phyloP scores from a whole-genome alignment of 352 stramenopile genomes.

The Phytophthora pisi region DNA sequence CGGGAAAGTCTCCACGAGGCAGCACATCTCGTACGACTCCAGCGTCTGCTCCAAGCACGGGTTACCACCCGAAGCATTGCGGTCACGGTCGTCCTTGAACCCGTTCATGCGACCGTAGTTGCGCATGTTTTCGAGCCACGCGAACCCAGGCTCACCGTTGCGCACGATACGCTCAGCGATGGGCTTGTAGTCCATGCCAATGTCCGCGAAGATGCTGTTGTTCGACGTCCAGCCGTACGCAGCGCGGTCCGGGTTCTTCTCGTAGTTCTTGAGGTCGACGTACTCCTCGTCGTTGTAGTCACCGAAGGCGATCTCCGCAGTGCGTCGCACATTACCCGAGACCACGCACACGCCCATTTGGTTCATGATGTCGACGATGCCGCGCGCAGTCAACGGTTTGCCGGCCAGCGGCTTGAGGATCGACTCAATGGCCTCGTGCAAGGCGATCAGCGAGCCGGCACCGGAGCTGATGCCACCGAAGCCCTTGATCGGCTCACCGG shows the following conservation, averaged over 20 bases:
- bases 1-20: constrained; percentile 94
- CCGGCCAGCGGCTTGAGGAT: constrained; percentile 62
- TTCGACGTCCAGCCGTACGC: constrained; percentile 94
- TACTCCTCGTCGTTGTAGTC: constrained; percentile 88
- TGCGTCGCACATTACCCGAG: constrained; percentile 92
- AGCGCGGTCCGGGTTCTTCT: constrained; percentile 87
- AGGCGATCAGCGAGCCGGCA: constrained; percentile 65
- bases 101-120: constrained; percentile 91
- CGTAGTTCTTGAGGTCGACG: constrained; percentile 93
- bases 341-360: constrained; percentile 91
- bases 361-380: constrained; percentile 95
- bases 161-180: constrained; percentile 84
- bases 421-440: constrained; percentile 72
- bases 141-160: constrained; percentile 94
- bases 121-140: constrained; percentile 96
- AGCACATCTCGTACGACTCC: constrained; percentile 95
- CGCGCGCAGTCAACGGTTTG: constrained; percentile 58
- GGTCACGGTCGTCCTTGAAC: constrained; percentile 80
- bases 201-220: constrained; percentile 92
- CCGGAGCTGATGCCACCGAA: constrained; percentile 93
- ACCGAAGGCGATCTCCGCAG: constrained; percentile 94
- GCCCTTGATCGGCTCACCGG: constrained; percentile 85
- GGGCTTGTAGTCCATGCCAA: constrained; percentile 93
- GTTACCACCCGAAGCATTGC: constrained; percentile 86
- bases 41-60: constrained; percentile 92